Evolutionary conservation across 1,284 basidiomycete genomes (phyloP).

Genomic region (Trametes hirsuta): DNA sequence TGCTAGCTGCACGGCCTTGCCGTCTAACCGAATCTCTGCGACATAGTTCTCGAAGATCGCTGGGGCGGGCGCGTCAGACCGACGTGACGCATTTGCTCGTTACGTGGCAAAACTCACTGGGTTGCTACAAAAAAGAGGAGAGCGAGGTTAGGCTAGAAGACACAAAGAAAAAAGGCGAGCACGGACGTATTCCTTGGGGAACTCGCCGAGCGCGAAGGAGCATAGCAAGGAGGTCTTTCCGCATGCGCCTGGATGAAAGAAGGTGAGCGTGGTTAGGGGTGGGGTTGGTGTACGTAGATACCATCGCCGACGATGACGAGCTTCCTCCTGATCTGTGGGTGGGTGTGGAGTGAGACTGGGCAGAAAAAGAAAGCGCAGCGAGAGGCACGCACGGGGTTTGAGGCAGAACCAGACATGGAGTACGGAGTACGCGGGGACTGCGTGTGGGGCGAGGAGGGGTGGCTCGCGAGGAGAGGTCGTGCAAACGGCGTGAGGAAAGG

Average conservation of each 20-base stretch:
- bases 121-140: conserved; percentile 30
- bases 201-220: conserved; percentile 95
- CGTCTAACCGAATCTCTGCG: conserved; percentile 95
- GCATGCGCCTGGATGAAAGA: conserved; percentile 64
- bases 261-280: conserved; percentile 19
- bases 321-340: conserved; percentile 77
- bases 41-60: conserved; percentile 99
- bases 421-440: not conserved
- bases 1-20: conserved; percentile 94
- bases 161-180: not conserved
- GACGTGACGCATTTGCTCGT: not conserved
- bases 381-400: conserved; percentile 48
- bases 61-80: conserved; percentile 37
- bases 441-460: not conserved
- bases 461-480: not conserved
- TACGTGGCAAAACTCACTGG: conserved; percentile 30
- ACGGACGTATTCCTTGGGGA: conserved; percentile 94
- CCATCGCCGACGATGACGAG: conserved; percentile 95
- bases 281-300: conserved; percentile 42
- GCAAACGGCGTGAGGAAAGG: not conserved
- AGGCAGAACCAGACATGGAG: conserved; percentile 45
- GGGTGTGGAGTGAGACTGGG: conserved; percentile 16
- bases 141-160: not conserved
- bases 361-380: conserved; percentile 9
- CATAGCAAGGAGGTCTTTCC: conserved; percentile 85